Conservation (phyloP, 2,329 filamentous ascomycete species). For the Piedraia hortae region DNA sequence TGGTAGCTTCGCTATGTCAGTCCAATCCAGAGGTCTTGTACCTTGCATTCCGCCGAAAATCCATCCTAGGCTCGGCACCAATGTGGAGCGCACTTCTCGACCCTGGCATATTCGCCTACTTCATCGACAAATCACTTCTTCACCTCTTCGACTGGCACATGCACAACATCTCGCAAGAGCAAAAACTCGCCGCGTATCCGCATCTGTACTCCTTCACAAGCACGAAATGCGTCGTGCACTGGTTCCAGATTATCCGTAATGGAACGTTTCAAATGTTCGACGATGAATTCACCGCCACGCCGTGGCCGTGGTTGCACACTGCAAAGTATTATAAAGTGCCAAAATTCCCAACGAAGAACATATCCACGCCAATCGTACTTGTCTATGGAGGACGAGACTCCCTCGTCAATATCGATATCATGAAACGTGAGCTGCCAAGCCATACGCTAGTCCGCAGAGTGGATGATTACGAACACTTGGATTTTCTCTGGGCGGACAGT, state of each 20-base stretch:
- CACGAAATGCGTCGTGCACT: conserved; percentile 90
- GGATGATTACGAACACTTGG: conserved; percentile 81
- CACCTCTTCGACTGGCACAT: conserved; percentile 82
- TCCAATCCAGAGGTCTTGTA: conserved; percentile 80
- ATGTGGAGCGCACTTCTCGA: conserved; percentile 97
- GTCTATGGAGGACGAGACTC: conserved; percentile 88
- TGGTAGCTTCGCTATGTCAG: conserved; percentile 82
- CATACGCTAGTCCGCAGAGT: conserved; percentile 72
- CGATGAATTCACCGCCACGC: conserved; percentile 65
- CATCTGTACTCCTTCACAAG: conserved; percentile 93
- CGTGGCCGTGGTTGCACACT: conserved; percentile 37
- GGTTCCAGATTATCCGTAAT: conserved; percentile 97
- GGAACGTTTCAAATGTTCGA: conserved; percentile 97
- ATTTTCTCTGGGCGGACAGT: conserved; percentile 97
- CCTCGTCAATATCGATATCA: conserved; percentile 73
- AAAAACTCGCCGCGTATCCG: conserved; percentile 86
- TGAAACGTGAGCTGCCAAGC: conserved; percentile 64
- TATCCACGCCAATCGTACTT: conserved; percentile 79
- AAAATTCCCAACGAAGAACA: conserved; percentile 87
- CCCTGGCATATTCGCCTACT: conserved; percentile 67
- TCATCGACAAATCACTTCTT: conserved; percentile 55
- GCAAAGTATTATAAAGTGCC: conserved; percentile 87
- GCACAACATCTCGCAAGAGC: conserved; percentile 53
- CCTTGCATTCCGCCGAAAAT: conserved; percentile 71
- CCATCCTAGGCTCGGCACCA: conserved; percentile 72